phyloP scores from a whole-genome alignment of 2,329 filamentous ascomycete species.

The Beauveria bassiana region DNA sequence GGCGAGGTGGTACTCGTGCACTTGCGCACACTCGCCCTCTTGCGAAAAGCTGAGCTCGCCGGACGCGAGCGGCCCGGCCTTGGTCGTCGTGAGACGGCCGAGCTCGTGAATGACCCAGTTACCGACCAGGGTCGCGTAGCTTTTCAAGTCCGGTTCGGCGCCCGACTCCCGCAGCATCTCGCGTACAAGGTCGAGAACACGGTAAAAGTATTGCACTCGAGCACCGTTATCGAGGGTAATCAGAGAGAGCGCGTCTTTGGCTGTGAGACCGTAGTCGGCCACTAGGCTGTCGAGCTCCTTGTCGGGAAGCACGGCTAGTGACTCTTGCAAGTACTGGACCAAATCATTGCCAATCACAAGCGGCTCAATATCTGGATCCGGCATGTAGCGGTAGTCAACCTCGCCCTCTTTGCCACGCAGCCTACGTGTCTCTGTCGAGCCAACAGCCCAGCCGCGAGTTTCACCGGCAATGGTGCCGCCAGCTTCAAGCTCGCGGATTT shows the following conservation, averaged over 20 bases:
- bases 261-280: slow-evolving; percentile 56
- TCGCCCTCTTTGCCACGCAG: slow-evolving; percentile 92
- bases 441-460: slow-evolving; percentile 87
- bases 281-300: slow-evolving; percentile 56
- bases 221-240: slow-evolving; percentile 70
- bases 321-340: slow-evolving; percentile 52
- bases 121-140: slow-evolving; percentile 39
- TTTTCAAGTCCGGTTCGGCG: slow-evolving; percentile 21
- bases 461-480: slow-evolving; percentile 74
- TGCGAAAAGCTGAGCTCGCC: slow-evolving; percentile 39
- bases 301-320: slow-evolving; percentile 67
- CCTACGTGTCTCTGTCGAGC: slow-evolving; percentile 70
- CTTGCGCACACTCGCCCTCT: slow-evolving; percentile 38
- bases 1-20: slow-evolving; percentile 40
- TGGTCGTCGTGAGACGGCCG: slow-evolving; percentile 55
- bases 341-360: slow-evolving; percentile 67
- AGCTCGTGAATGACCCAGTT: slow-evolving; percentile 72
- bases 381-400: slow-evolving; percentile 98
- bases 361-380: slow-evolving; percentile 82
- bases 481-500: slow-evolving; percentile 70
- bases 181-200: slow-evolving; percentile 47
- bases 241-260: slow-evolving; percentile 78
- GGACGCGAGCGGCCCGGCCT: slow-evolving; percentile 25
- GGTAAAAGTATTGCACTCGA: slow-evolving; percentile 74
- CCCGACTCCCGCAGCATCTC: slow-evolving; percentile 17